Base-by-base conservation (phyloP, 371 early-diverging fungal genomes). In the Mortierella polycephala region DNA sequence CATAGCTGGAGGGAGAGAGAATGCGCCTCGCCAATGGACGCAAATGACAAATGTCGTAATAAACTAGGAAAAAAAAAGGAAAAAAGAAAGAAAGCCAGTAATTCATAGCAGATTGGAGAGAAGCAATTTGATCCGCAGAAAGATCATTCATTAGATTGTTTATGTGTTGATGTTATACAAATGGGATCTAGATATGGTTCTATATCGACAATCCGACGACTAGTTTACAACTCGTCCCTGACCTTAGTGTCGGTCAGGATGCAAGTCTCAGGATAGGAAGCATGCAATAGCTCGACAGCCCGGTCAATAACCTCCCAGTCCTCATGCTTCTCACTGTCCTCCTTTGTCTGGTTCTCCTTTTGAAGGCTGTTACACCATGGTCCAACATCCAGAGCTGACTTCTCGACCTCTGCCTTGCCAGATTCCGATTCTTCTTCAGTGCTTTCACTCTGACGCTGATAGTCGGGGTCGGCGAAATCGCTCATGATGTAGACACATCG, bases 1-100 rank as follows among this genome's bases (percentile, higher is more conserved):
- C 16, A 10, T 83, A 89, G 89, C 69, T 89, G 81, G 89, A 89
- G 66, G 87, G 87, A 1, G 89, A 87, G 71, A 77, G 86, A 69
- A 77, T 68, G 67, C 86, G 87, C 63, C 55, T 88, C 58, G 81
- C 75, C 40, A 81, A 69, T 55, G 68, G 72, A 46, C 79, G 79
- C 66, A 64, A 56, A 69, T 77, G 69, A 42, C 51, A 42, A 37
- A 46, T 2, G 16, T 20, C 9, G 20, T 40, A 59, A 52, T 52
- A 58, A 69, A 71, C n/a, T n/a, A n/a, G n/a, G n/a, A n/a, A n/a
- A n/a, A n/a, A n/a, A n/a, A n/a, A n/a, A n/a, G n/a, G n/a, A n/a
- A 57, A 50, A 65, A 37, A 21, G 47, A 67, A 67, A 67, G 44
- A 54, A 53, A 41, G 52, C 47, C 45, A 39, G 11, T 42, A 10